Base-by-base conservation (phyloP, 495 filamentous ascomycete genomes). In the Penicillium goetzii region DNA sequence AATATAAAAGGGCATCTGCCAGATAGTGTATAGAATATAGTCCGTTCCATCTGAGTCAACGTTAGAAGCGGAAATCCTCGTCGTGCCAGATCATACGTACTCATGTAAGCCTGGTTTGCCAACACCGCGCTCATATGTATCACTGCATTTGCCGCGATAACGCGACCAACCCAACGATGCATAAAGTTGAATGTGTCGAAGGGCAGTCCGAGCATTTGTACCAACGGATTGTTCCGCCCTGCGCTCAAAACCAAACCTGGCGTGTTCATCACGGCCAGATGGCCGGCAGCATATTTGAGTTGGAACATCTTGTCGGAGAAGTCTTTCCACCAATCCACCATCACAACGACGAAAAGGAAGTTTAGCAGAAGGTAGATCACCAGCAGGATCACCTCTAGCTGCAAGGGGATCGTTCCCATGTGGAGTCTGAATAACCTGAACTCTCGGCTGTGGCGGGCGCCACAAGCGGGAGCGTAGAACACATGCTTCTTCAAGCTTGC, bases 131-230 rank as follows among this genome's bases (percentile, higher is more conserved):
- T 56, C 65, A 77, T 74, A 61, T 80, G 79, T 34, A 79, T 60
- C 17, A 79, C 55, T 7, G 73, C 69, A 47, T 76, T 78, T 3
- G 66, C 67, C 1, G 75, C 68, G 17, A 81, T 73, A 6, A 77
- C 60, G 17, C 79, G 71, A 19, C 78, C 79, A 17, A 81, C 63
- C 79, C 79, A 81, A 4, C 79, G 79, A 67, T 81, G 79, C 62
- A 81, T 66, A 14, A 81, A 72, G 55, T 81, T 81, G 68, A 80
- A 81, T 0, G 76, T 69, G 53, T 81, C 77, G 25, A 80, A 81
- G 4, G 72, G 68, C 15, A 81, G 59, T 1, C 74, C 75, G n/a
- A 81, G 47, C 21, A 80, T 34, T 21, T 63, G 57, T 17, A 81
- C 68, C 56, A 81, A 59, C 0, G 75, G 77, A 54, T 81, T 81